A percentile compares a stretch with the other conserved stretches of the same genome.
These are phyloP conservation scores for Xylaria hypoxylon DNA, from an alignment of 2,329 filamentous ascomycete species.

Conservation along the genomic window DNA sequence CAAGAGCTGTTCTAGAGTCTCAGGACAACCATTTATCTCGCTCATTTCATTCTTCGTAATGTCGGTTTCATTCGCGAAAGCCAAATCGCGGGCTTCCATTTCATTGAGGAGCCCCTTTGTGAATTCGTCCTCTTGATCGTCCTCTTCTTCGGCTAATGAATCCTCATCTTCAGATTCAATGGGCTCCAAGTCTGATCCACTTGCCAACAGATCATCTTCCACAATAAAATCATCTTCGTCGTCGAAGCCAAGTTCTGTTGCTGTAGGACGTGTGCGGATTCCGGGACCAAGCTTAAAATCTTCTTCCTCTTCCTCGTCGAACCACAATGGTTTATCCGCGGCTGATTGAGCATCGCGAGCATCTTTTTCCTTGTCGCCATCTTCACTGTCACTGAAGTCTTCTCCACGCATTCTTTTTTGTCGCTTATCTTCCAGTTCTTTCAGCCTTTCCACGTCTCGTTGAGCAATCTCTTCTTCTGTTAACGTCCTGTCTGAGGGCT, in stretches of 20 bases:
- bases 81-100: conserved; percentile 65
- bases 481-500: conserved; percentile 88
- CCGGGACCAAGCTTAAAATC: conserved; percentile 71
- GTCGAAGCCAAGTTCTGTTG: conserved; percentile 77
- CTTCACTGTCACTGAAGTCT: conserved; percentile 56
- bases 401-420: conserved; percentile 89
- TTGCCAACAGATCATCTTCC: conserved; percentile 88
- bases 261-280: conserved; percentile 67
- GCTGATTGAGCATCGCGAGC: conserved; percentile 11
- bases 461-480: conserved; percentile 87
- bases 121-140: conserved; percentile 73
- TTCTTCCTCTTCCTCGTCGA: conserved; percentile 61
- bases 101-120: conserved; percentile 74
- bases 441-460: conserved; percentile 80
- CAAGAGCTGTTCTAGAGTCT: conserved; percentile 79
- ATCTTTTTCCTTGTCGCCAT: conserved; percentile 51
- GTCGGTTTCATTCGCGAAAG: conserved; percentile 56
- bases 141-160: conserved; percentile 42
- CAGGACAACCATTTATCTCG: conserved; percentile 84
- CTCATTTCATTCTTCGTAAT: conserved; percentile 59
- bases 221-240: conserved; percentile 95
- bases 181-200: conserved; percentile 76
- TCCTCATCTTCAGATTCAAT: conserved; percentile 53
- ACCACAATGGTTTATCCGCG: conserved; percentile 8
- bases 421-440: conserved; percentile 84